These are phyloP conservation scores for Emydomyces testavorans DNA, from an alignment of 2,329 filamentous ascomycete genomes.

Conservation along the genomic window DNA sequence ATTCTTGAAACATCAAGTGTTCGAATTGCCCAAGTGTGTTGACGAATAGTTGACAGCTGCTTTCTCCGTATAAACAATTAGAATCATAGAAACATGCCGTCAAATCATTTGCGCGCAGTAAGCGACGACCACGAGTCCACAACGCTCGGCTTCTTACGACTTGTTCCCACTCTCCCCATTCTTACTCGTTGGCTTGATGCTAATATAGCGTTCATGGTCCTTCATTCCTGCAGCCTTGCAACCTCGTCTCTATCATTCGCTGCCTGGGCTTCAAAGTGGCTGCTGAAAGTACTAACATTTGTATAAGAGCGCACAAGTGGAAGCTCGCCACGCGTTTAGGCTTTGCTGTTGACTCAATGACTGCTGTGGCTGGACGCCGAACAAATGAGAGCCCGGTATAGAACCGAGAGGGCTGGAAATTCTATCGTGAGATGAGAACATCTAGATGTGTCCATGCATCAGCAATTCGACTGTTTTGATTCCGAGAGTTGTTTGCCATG, in stretches of 20 bases:
- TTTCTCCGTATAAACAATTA: too few species aligned
- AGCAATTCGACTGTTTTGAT: too few species aligned
- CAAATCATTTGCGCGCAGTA: too few species aligned
- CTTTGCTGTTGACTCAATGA: not conserved
- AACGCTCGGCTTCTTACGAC: too few species aligned
- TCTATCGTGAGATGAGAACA: not conserved
- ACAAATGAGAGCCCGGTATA: slow-evolving; percentile 1
- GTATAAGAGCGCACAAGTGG: not conserved
- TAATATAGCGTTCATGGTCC: not conserved
- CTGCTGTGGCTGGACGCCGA: slow-evolving; percentile 8
- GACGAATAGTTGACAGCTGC: not conserved
- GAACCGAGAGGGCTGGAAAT: not conserved
- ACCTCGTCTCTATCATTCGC: not conserved
- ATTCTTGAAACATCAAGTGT: slow-evolving; percentile 4
- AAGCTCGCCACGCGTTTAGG: slow-evolving; percentile 4
- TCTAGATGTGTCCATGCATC: not conserved
- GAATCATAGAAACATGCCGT: too few species aligned
- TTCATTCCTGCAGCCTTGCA: slow-evolving; percentile 6
- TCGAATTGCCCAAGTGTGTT: not conserved
- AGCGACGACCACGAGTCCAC: too few species aligned
- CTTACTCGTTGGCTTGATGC: too few species aligned
- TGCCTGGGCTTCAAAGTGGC: not conserved
- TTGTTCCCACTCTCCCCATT: too few species aligned
- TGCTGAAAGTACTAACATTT: too few species aligned
- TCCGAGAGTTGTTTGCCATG: slow-evolving; percentile 5